Percentiles rank a stretch among this genome's conserved stretches.
Conservation (phyloP, 306 rosid genomes). For the Gleditsia sinensis region DNA sequence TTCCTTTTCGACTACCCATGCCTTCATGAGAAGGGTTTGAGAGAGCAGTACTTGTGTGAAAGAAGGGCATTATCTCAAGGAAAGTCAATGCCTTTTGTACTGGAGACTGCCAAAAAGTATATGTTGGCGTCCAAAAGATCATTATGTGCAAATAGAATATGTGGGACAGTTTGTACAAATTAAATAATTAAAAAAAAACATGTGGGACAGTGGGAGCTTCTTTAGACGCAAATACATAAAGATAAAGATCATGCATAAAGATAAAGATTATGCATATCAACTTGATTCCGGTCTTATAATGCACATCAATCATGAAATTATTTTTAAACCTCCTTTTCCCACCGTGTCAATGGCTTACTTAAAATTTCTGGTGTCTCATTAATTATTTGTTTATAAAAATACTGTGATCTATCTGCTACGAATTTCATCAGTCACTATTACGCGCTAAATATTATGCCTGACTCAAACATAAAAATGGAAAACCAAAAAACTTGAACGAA, state of each 20-base stretch:
- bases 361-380: neutral
- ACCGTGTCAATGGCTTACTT: neutral
- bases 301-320: conserved; percentile 10
- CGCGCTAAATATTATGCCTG: too few relatives aligned
- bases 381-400: too few relatives aligned
- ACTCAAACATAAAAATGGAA: too few relatives aligned
- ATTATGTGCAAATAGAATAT: conserved; percentile 13
- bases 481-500: too few relatives aligned
- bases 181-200: conserved; percentile 26
- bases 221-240: conserved; percentile 13
- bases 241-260: conserved; percentile 33
- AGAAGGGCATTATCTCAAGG: neutral
- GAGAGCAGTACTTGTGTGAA: conserved; percentile 9
- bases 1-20: conserved; percentile 2
- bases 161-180: neutral
- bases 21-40: conserved; percentile 25
- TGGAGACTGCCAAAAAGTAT: conserved; percentile 16
- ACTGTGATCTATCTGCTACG: too few relatives aligned
- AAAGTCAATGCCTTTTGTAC: neutral
- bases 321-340: conserved; percentile 1
- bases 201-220: conserved; percentile 4
- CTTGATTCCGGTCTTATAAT: conserved; percentile 26
- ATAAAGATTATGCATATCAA: conserved; percentile 17
- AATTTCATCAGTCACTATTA: too few relatives aligned
- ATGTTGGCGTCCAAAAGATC: conserved; percentile 4